Base-by-base conservation (phyloP, 2,329 filamentous ascomycete genomes). In the Capronia coronata region DNA sequence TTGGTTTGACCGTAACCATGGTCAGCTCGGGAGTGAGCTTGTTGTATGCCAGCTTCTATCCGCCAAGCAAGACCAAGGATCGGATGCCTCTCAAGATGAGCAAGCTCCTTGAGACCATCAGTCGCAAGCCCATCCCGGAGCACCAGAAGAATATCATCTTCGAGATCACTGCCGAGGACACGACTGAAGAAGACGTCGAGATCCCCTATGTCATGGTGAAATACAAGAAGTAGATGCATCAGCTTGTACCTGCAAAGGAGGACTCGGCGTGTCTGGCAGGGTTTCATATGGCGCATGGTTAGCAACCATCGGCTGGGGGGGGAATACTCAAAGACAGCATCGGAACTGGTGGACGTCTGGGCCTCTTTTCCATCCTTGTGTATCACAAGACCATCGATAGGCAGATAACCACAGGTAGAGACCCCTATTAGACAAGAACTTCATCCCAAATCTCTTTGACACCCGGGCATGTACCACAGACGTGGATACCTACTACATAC, bases 81-180 rank as follows among this genome's bases (percentile, higher is more conserved):
- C 80, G 90, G 56, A 76, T 88, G 63, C 73, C 72, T 11, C 76
- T 96, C 70, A 95, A 89, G 71, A 79, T 97, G 70, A 95, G 87
- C 71, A 75, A 91, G 65, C 76, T 98, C 43, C 84, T 95, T 3
- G 87, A 91, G 71, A 80, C 79, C 39, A 86, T 98, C 56, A 94
- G 87, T 54, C 94, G 91, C 77, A 96, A 95, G 75, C 78, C 84
- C 1, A 84, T 98, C 50, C 91, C 93, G 0, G 78, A 80, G 2
- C 91, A 97, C 66, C 88, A 95, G 73, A 93, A 86, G 76, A 91
- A 95, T 63, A 80, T 97, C 56, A 96, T 97, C 61, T 94, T 97
- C 64, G 93, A 97, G 73, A 86, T 96, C 59, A 94, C 93, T 5
- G 87, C 86, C 0, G 91, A 97, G 66, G 93, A 97, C 64, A 73